phyloP scores from a whole-genome alignment of 192 early-diverging fungal species.

The Umbelopsis vinacea region DNA sequence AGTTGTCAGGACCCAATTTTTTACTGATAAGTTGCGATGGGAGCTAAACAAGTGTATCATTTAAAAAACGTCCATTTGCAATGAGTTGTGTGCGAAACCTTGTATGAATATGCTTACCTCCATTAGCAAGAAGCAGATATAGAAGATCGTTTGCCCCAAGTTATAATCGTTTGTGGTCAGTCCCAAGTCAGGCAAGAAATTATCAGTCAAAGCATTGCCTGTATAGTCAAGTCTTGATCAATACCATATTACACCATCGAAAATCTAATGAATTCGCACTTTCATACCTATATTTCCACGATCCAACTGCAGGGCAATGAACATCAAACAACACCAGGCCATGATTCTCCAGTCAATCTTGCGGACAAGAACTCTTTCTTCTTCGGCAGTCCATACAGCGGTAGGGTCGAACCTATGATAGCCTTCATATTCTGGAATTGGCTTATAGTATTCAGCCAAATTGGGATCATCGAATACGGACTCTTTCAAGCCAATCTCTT shows the following conservation, averaged over 20 bases:
- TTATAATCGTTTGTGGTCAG: slow-evolving; percentile 51
- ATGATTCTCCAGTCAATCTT: slow-evolving; percentile 53
- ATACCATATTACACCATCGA: not conserved
- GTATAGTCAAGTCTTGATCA: slow-evolving; percentile 27
- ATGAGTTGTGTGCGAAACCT: no score
- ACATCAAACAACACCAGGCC: slow-evolving; percentile 53
- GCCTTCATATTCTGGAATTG: not conserved
- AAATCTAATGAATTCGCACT: not conserved
- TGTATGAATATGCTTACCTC: not conserved
- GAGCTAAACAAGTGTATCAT: slow-evolving; percentile 38
- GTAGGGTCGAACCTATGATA: slow-evolving; percentile 31
- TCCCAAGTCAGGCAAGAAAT: slow-evolving; percentile 43
- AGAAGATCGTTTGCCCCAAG: slow-evolving; percentile 47
- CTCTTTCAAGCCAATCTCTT: slow-evolving; percentile 8
- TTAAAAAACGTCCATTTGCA: not conserved
- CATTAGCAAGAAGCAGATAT: slow-evolving; percentile 39
- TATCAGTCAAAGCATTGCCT: slow-evolving; percentile 48
- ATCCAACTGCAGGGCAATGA: slow-evolving; percentile 56
- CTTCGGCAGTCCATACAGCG: slow-evolving; percentile 46
- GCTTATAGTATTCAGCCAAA: slow-evolving; percentile 5
- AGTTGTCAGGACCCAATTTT: slow-evolving; percentile 49
- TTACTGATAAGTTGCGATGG: slow-evolving; percentile 54
- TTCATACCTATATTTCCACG: slow-evolving; percentile 46
- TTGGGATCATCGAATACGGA: slow-evolving; percentile 10
- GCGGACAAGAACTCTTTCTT: slow-evolving; percentile 51